Evolutionary conservation across 148 eudicot species (phyloP), one percentile per base, ranked within the genome.

Genomic region (Fagopyrum esculentum): DNA sequence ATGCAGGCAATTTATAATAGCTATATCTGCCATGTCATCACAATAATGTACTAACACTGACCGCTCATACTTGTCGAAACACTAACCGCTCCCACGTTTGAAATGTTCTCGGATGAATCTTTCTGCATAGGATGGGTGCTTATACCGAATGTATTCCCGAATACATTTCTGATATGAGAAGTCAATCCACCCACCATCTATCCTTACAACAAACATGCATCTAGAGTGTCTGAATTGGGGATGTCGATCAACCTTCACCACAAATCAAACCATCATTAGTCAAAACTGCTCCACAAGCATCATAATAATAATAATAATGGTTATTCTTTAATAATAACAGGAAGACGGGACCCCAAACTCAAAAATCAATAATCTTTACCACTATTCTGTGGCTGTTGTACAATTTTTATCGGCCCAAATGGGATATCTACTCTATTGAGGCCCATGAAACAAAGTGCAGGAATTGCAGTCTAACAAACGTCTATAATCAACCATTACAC

Each of bases 81-180:
- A 63, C 77, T 77, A 86, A 52, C 87, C 74, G 57, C 90, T 88
- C 73, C 87, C 75, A 26, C 98, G 94, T 75, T 88, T 93, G 13
- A 83, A 87, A 79, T 93, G 94, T 83, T 83, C 85, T 77, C 84
- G 86, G 13, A 91, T 87, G 51, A 86, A 91, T 80, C 86, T 86
- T 75, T 88, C 89, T 9, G 93, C 98, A 73, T 91, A 71, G 49
- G 81, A 78, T 45, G 97, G 97, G 77, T 91, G 91, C 77, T 87
- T 93, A 12, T 77, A 78, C 77, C 89, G 88, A 57, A 93, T 80
- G 79, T 93, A 93, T 51, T 85, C 84, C 56, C 94, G 86, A 16
- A 93, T 74, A 77, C 98, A 93, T 80, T 93, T 93, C 83, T 93
- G 94, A 86, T 93, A 93, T 45, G 98, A 93, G 83, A 93, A 93